Base-by-base conservation (phyloP, 208 protist species). In the Kentomonas sorsogonicus region DNA sequence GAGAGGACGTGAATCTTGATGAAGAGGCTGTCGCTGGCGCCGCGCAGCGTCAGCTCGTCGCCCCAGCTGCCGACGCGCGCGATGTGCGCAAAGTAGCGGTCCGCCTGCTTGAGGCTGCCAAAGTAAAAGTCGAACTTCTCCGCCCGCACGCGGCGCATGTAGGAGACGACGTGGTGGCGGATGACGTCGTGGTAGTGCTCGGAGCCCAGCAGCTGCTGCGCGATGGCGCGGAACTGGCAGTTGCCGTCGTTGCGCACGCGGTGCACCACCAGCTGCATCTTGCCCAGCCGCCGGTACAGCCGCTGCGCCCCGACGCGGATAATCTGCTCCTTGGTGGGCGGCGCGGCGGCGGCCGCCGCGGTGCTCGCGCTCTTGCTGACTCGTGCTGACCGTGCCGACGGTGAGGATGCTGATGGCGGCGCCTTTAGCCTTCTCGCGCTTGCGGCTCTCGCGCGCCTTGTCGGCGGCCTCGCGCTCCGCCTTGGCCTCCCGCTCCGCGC, bases 161-260 rank as follows among this genome's bases (percentile, higher is more conserved):
- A 91, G 13, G 73, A 78, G 15, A 91, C 79, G 23, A 95, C 57
- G 56, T 91, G 81, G 31, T 60, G 70, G 27, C 83, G 83, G 27
- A 91, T 63, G 43, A 89, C 60, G 45, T 93, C 82, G 59, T 93
- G 83, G 66, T 86, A 89, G 31, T 83, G 66, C 66, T 95, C 77
- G 25, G 80, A 78, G 41, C 89, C 81, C 18, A 91, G 72, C 26
- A 95, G 63, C 53, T 95, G 89, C n/a, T 91, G 79, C 1, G 86
- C 69, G 61, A 95, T 75, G 53, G 86, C 77, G 33, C 86, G 77
- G 63, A 95, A 95, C 57, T 93, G 86, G 53, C 89, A 95, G 64
- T 95, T 95, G 38, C 89, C 89, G 60, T 95, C 89, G 66, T 88
- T 77, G 27, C 75, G 74, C 18, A 94, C 72, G 45, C 62, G 70